Evolutionary conservation across 805 yeast genomes (phyloP), one percentile per base, ranked within the genome.

Genomic region (Wickerhamiella allomyrinae): DNA sequence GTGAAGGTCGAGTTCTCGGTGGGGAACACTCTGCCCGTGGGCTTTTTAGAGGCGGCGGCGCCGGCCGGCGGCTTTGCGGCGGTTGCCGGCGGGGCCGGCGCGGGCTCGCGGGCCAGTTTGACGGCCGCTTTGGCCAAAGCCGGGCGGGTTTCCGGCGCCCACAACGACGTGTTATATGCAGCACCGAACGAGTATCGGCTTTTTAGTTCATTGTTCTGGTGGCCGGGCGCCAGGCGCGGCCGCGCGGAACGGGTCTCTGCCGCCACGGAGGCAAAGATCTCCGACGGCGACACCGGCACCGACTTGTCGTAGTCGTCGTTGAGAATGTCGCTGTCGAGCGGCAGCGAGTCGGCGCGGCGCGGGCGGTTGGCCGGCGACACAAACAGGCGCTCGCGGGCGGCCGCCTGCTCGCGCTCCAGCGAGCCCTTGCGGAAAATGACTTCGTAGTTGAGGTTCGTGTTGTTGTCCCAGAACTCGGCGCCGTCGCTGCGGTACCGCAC

Each of bases 401-500:
- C 33, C 14, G 8, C 9, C 22, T 24, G 25, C 42, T 39, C 40
- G 36, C 44, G 41, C 37, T 41, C 37, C 33, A 46, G 14, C 13
- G 21, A 27, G 22, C 49, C 56, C 13, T 55, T 46, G 27, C 58
- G 61, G 45, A 74, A 68, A 29, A 58, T 58, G 14, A 84, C 59
- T 34, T 63, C 67, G 59, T 79, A 84, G 60, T 84, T 84, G 36
- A 60, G 57, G 40, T 56, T 55, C 29, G 60, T 47, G 60, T 84
- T 85, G 62, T 81, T 84, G 58, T 84, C 95, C 94, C 94, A 84
- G 54, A 57, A 70, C 49, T 77, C 86, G 36, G 55, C 52, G 13
- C 69, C 68, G 34, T 61, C 58, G 15, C 74, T 60, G 37, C 56
- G 52, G 56, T 73, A 82, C 41, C 71, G 68, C 34, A 79, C 68